phyloP scores from a whole-genome alignment of 495 filamentous ascomycete genomes.

The Xylaria nigripes region DNA sequence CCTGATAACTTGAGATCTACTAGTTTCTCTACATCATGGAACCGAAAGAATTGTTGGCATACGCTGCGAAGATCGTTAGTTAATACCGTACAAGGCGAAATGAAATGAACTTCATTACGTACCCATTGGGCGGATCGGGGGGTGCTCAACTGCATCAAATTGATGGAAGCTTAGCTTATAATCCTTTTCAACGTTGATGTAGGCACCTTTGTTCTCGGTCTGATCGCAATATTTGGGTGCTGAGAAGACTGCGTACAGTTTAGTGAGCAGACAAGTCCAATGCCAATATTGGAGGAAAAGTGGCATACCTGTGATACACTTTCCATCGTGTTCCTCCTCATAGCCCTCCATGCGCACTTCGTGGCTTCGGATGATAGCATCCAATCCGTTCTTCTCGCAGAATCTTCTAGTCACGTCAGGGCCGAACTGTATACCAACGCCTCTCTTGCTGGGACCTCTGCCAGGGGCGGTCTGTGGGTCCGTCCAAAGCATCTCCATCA shows the following conservation, averaged over 20 bases:
- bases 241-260: conserved; percentile 65
- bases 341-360: conserved; percentile 98
- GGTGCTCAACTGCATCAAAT: conserved; percentile 95
- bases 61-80: conserved; percentile 50
- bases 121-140: conserved; percentile 90
- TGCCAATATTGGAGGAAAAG: background rate
- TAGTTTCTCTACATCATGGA: conserved; percentile 42
- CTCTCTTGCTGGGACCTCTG: conserved; percentile 89
- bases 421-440: conserved; percentile 92
- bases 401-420: conserved; percentile 95
- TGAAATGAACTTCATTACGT: background rate
- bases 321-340: conserved; percentile 93
- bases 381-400: conserved; percentile 89
- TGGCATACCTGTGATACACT: conserved; percentile 78
- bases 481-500: conserved; percentile 99
- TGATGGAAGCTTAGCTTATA: conserved; percentile 85
- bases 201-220: conserved; percentile 96
- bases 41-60: conserved; percentile 72
- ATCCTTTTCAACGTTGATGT: conserved; percentile 92
- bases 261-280: conserved; percentile 12
- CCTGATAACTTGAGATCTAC: conserved; percentile 12
- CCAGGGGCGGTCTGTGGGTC: conserved; percentile 83
- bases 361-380: conserved; percentile 92
- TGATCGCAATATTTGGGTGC: conserved; percentile 96
- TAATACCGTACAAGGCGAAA: background rate